phyloP scores from a whole-genome alignment of 768 basidiomycete species.

The Boletus patriciae region DNA sequence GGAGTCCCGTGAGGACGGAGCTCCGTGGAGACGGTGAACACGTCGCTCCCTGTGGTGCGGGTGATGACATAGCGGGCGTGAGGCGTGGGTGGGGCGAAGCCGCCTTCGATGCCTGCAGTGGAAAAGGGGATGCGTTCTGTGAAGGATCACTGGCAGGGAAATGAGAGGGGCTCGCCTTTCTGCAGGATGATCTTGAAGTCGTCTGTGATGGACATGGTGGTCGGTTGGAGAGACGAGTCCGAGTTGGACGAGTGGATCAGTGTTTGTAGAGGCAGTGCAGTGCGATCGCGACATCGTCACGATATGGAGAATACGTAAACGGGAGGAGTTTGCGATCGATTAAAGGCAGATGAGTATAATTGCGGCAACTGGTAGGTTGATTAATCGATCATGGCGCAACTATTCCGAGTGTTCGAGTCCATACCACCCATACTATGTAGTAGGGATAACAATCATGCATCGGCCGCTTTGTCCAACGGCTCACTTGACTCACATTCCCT shows the following conservation, averaged over 20 bases:
- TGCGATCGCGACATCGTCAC: neutral
- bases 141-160: neutral
- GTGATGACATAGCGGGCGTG: conserved; percentile 55
- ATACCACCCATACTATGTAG: too few species aligned
- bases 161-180: conserved; percentile 44
- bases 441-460: too few species aligned
- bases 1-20: conserved; percentile 51
- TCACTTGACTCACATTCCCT: too few species aligned
- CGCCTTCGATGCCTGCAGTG: conserved; percentile 61
- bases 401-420: too few species aligned
- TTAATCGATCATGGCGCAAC: too few species aligned
- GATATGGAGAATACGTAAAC: neutral
- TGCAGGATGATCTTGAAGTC: conserved; percentile 40
- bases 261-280: neutral
- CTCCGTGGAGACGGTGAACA: conserved; percentile 48
- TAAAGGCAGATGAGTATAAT: too few species aligned
- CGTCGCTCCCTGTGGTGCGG: conserved; percentile 32
- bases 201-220: conserved; percentile 19
- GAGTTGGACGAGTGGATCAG: neutral
- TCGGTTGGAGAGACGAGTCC: neutral
- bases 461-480: too few species aligned
- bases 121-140: neutral
- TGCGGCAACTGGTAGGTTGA: too few species aligned
- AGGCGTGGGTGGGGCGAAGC: conserved; percentile 70
- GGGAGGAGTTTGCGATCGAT: too few species aligned